These are phyloP conservation scores for Calonectria pauciramosa DNA, from an alignment of 2,329 filamentous ascomycete genomes.

Conservation along the genomic window DNA sequence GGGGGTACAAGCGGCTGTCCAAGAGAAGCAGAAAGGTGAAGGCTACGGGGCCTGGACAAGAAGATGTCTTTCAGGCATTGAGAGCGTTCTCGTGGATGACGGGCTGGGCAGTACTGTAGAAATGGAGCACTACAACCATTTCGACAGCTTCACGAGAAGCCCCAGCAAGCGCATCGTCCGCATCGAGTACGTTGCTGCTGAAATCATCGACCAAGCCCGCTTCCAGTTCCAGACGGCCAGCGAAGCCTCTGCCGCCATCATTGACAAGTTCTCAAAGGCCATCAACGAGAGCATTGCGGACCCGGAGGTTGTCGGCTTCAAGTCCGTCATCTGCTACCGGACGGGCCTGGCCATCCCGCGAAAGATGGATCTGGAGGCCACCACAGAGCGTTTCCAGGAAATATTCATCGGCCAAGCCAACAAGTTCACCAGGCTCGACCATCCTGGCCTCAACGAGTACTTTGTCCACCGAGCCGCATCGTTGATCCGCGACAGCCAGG, in stretches of 20 bases:
- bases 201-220: conserved; percentile 66
- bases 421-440: conserved; percentile 68
- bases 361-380: conserved; percentile 57
- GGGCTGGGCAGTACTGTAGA: conserved; percentile 71
- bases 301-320: conserved; percentile 81
- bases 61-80: conserved; percentile 78
- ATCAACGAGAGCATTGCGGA: conserved; percentile 73
- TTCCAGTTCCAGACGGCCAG: conserved; percentile 46
- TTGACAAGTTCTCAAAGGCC: conserved; percentile 51
- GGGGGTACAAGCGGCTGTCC: conserved; percentile 60
- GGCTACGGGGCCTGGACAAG: conserved; percentile 70
- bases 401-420: conserved; percentile 49
- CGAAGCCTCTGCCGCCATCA: conserved; percentile 51
- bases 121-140: conserved; percentile 73
- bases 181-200: conserved; percentile 79
- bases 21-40: conserved; percentile 54
- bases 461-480: conserved; percentile 75
- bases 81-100: conserved; percentile 84
- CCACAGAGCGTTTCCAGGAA: conserved; percentile 54
- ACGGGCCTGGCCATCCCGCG: conserved; percentile 75
- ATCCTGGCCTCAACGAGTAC: conserved; percentile 77
- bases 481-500: conserved; percentile 63
- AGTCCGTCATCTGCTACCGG: conserved; percentile 86
- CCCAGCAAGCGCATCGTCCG: conserved; percentile 81
- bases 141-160: conserved; percentile 74